Conservation (phyloP, 2,329 filamentous ascomycete genomes). For the Penicillium occitanis region DNA sequence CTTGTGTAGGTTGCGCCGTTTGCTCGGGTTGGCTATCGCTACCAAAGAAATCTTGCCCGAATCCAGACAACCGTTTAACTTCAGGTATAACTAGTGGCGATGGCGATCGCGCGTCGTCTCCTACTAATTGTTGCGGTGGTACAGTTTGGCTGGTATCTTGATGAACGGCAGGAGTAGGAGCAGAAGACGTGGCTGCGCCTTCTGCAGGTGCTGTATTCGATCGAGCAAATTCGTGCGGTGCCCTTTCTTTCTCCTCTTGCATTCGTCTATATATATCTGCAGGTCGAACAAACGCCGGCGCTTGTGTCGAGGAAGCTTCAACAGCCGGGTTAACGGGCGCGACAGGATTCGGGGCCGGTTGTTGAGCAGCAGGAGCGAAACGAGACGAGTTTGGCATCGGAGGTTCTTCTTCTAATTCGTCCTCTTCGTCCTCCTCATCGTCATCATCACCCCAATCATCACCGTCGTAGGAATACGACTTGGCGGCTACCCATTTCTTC, state of each 20-base stretch:
- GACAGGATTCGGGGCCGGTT: not conserved
- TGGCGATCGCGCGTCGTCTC: conserved; percentile 11
- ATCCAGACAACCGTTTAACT: conserved; percentile 45
- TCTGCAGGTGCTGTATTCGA: not conserved
- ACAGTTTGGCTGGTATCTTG: not conserved
- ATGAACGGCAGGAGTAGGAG: not conserved
- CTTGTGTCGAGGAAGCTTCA: conserved; percentile 43
- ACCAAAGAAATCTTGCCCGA: conserved; percentile 32
- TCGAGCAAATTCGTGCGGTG: not conserved
- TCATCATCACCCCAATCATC: conserved; percentile 83
- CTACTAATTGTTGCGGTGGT: not conserved
- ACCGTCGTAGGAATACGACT: conserved; percentile 81
- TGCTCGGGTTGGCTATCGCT: conserved; percentile 22
- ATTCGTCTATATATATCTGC: conserved; percentile 75
- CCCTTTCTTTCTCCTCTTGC: conserved; percentile 63
- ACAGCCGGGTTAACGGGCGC: not conserved
- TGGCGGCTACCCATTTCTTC: conserved; percentile 92
- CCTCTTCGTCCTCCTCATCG: conserved; percentile 55
- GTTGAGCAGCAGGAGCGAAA: conserved; percentile 1
- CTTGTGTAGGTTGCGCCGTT: conserved; percentile 17
- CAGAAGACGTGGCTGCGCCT: not conserved
- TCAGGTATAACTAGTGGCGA: conserved; percentile 40
- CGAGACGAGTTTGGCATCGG: conserved; percentile 33
- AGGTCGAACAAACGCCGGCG: conserved; percentile 67
- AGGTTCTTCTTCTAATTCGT: conserved; percentile 20